Evolutionary conservation across 1,284 basidiomycete species (phyloP), one percentile per base, ranked within the genome.

Genomic region (Sanguinoderma infundibulare): DNA sequence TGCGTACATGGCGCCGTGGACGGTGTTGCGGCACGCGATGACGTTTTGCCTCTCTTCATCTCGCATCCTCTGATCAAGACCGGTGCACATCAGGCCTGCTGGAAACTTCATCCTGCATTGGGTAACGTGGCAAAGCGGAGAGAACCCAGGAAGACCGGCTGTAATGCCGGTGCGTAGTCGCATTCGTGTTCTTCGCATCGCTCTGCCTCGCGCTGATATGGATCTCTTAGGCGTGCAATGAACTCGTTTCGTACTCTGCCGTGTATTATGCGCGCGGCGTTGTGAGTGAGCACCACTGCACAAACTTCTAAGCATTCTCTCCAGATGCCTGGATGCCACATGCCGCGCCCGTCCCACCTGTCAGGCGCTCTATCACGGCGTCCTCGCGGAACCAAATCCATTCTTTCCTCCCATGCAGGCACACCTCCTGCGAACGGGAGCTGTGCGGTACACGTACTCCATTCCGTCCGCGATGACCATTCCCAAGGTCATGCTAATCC

Each of bases 401-500:
- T 40, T 54, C 39, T n/a, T 20, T 24, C 20, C 34, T 32, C n/a
- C n/a, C 35, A 59, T 50, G 36, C 57, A 47, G 61, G 57, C 52
- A 58, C 57, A 66, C 20, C 24, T 22, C 56, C 50, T 51, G 57
- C 22, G 57, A 52, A 39, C 39, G n/a, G 49, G 38, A n/a, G 22
- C 53, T 47, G 49, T 40, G 49, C 34, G 36, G 52, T 38, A n/a
- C 50, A 50, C 35, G 50, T 28, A 42, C 32, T 47, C 53, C 56
- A 57, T 57, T 59, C 42, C 53, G 32, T 46, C 42, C 38, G 49
- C 30, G 26, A 52, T 38, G 57, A 17, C n/a, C 32, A 35, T 35
- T 36, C 49, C 32, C 32, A 51, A 50, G n/a, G 35, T 35, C 58
- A 52, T 63, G 60, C 38, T 22, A 53, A 66, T 66, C 55, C 20